Evolutionary conservation across 2,329 filamentous ascomycete species (phyloP).

Genomic region (Colletotrichum navitas): DNA sequence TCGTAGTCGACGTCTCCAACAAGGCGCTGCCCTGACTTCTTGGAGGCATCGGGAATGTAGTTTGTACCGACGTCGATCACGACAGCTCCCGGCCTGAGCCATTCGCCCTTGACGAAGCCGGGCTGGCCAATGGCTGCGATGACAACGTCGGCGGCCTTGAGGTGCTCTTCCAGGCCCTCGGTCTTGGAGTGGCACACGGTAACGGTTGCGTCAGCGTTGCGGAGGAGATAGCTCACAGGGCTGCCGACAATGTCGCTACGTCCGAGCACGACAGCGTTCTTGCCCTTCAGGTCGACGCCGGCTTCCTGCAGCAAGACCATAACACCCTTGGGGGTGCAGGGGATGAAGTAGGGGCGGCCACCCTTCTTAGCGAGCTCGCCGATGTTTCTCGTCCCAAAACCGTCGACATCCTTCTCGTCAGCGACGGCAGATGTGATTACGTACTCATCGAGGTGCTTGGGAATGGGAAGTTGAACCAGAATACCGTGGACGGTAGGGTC

Average conservation of each 20-base stretch:
- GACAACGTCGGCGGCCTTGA: constrained; percentile 89
- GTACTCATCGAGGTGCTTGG: constrained; percentile 91
- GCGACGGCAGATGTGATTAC: constrained; percentile 89
- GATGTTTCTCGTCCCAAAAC: constrained; percentile 94
- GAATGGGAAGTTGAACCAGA: constrained; percentile 92
- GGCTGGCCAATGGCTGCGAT: constrained; percentile 92
- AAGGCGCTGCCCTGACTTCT: constrained; percentile 91
- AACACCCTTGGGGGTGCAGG: constrained; percentile 96
- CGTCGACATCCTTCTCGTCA: constrained; percentile 97
- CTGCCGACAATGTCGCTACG: constrained; percentile 98
- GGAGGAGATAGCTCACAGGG: constrained; percentile 94
- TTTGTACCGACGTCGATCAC: constrained; percentile 99
- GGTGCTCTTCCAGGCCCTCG: constrained; percentile 75
- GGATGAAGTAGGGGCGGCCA: constrained; percentile 88
- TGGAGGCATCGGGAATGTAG: constrained; percentile 88
- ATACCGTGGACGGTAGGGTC: constrained; percentile 90
- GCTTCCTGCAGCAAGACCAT: constrained; percentile 91
- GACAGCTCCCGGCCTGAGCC: constrained; percentile 93
- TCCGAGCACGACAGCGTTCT: constrained; percentile 94
- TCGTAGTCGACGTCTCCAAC: constrained; percentile 97
- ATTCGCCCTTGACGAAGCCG: constrained; percentile 91
- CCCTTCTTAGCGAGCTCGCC: constrained; percentile 97
- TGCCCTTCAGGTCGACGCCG: constrained; percentile 86
- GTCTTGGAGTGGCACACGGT: constrained; percentile 96
- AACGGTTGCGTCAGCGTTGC: constrained; percentile 96